Conservation (phyloP, 352 stramenopile genomes). For the Globisporangium sylvaticum region DNA sequence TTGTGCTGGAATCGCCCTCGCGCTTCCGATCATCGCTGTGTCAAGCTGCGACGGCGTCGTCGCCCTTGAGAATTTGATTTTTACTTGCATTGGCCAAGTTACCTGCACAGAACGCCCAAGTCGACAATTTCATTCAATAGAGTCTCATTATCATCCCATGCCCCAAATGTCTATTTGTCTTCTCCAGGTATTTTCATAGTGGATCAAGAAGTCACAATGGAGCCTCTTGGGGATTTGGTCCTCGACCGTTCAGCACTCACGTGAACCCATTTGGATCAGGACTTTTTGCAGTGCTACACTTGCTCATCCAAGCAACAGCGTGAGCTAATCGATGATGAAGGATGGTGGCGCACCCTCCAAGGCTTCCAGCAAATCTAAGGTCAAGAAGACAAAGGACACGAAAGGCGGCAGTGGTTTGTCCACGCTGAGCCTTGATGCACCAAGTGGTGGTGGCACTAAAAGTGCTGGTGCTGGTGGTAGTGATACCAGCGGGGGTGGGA, state of each 20-base stretch:
- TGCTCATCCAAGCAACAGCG: background rate
- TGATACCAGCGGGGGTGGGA: background rate
- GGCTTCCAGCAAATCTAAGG: background rate
- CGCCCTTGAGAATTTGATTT: slow-evolving; percentile 2
- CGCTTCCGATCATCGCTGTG: slow-evolving; percentile 66
- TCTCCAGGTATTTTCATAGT: background rate
- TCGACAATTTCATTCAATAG: background rate
- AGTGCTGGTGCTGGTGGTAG: background rate
- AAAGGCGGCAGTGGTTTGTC: background rate
- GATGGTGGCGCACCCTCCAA: background rate
- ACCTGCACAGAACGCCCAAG: background rate
- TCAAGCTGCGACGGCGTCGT: slow-evolving; percentile 30
- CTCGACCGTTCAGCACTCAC: background rate
- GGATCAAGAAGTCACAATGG: background rate
- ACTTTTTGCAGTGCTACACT: background rate
- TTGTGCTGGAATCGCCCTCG: slow-evolving; percentile 48
- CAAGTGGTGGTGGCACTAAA: background rate
- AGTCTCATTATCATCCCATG: background rate
- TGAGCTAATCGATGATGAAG: slow-evolving; percentile 5
- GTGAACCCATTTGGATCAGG: too few species aligned
- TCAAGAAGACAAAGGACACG: background rate
- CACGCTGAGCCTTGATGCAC: background rate
- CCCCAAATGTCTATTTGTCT: background rate
- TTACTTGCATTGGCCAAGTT: background rate
- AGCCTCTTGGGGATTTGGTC: background rate